Conservation (phyloP, 2,329 filamentous ascomycete genomes). For the Paecilomyces fulvus region DNA sequence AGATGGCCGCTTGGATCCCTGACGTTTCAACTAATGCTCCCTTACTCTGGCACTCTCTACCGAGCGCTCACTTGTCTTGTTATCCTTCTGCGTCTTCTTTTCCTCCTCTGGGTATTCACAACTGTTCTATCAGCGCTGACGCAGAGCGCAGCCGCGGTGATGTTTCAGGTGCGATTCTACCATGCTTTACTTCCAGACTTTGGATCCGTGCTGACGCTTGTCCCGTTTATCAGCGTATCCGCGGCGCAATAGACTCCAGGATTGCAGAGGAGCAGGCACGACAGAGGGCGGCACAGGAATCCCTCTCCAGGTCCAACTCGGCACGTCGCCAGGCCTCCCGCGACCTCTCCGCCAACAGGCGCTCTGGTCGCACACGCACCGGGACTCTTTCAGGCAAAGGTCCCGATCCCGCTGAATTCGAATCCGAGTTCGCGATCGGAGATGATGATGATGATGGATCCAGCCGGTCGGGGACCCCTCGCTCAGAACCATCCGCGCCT, state of each 20-base stretch:
- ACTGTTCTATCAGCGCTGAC: conserved; percentile 10
- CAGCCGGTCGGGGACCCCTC: conserved; percentile 54
- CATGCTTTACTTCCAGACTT: neutral
- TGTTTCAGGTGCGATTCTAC: conserved; percentile 21
- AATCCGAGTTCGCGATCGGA: conserved; percentile 77
- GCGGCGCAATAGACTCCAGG: conserved; percentile 74
- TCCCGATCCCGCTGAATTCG: conserved; percentile 80
- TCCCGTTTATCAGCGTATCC: conserved; percentile 54
- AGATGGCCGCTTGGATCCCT: neutral
- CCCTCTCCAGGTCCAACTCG: conserved; percentile 37
- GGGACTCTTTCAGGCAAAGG: conserved; percentile 43
- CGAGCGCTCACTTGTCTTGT: conserved; percentile 6
- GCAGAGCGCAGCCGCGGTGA: conserved; percentile 17
- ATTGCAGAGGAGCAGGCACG: conserved; percentile 89
- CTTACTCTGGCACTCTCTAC: conserved; percentile 4
- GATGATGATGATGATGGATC: conserved; percentile 71
- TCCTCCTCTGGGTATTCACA: conserved; percentile 7
- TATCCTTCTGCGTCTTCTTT: conserved; percentile 5
- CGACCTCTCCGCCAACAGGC: conserved; percentile 16
- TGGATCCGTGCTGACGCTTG: neutral
- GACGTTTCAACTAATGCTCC: neutral
- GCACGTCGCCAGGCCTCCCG: conserved; percentile 25
- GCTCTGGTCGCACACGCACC: conserved; percentile 12
- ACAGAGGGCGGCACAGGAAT: conserved; percentile 47
- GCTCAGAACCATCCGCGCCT: conserved; percentile 34